phyloP scores from a whole-genome alignment of 2,329 filamentous ascomycete species.

The Alternaria longipes region DNA sequence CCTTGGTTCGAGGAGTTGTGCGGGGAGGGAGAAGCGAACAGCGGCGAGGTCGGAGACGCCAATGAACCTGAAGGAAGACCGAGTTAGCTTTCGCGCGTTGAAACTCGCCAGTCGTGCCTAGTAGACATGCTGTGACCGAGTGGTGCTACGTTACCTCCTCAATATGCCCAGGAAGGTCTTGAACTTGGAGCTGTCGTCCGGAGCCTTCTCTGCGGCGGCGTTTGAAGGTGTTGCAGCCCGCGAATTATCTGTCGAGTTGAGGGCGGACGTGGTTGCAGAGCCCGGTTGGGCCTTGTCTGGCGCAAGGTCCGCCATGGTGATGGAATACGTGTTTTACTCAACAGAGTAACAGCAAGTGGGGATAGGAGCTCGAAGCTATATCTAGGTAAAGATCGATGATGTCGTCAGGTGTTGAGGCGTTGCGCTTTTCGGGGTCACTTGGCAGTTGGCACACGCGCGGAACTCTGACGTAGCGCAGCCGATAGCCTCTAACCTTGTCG shows the following conservation, averaged over 20 bases:
- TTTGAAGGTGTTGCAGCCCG: constrained; percentile 47
- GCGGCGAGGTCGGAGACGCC: constrained; percentile 95
- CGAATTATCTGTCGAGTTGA: constrained; percentile 48
- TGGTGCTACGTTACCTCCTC: constrained; percentile 70
- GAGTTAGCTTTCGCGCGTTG: constrained; percentile 19
- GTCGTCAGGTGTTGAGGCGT: constrained; percentile 26
- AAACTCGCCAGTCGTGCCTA: not conserved
- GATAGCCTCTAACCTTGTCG: constrained; percentile 22
- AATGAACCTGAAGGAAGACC: constrained; percentile 75
- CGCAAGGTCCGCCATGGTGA: constrained; percentile 45
- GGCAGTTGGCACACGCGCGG: constrained; percentile 10
- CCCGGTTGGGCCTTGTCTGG: constrained; percentile 38
- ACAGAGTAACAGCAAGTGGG: constrained; percentile 1
- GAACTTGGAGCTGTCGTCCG: constrained; percentile 86
- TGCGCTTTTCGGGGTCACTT: constrained; percentile 20
- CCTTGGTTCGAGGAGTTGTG: constrained; percentile 93
- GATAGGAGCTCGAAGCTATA: not conserved
- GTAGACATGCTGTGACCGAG: not conserved
- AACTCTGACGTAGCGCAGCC: constrained; percentile 36
- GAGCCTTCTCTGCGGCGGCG: constrained; percentile 61
- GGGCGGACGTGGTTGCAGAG: constrained; percentile 41
- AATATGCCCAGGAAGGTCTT: constrained; percentile 88
- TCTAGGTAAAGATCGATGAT: constrained; percentile 14
- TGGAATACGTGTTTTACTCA: constrained; percentile 14
- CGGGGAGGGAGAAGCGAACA: constrained; percentile 94